Conservation (phyloP, 106 monocot genomes). For the Acorus calamus region DNA sequence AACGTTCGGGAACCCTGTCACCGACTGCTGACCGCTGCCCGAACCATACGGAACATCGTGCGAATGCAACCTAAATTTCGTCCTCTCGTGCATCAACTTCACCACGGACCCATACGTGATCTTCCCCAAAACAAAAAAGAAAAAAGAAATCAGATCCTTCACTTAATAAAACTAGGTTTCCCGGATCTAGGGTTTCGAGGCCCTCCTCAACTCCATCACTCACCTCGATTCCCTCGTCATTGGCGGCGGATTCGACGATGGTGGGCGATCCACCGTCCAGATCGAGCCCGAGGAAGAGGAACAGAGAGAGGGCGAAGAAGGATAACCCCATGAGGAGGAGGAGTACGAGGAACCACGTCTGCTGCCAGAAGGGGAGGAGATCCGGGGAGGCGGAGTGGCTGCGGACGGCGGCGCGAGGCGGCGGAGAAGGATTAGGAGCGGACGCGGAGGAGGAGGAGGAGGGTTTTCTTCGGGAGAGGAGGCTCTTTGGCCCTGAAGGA, state of each 20-base stretch:
- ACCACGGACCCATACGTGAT: conserved; percentile 58
- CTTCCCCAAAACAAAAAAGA: conserved; percentile 18
- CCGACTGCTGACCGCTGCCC: conserved; percentile 85
- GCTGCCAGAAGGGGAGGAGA: conserved; percentile 39
- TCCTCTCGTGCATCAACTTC: conserved; percentile 86
- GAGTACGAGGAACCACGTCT: conserved; percentile 38
- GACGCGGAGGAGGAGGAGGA: conserved; percentile 9
- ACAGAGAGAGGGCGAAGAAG: conserved; percentile 40
- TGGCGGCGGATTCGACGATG: conserved; percentile 13
- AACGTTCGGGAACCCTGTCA: conserved; percentile 66
- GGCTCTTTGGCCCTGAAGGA: conserved; percentile 33
- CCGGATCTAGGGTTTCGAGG: neutral
- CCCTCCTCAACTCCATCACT: neutral
- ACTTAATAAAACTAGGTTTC: no score
- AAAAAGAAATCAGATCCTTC: neutral
- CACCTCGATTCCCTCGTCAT: conserved; percentile 48
- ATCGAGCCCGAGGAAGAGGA: conserved; percentile 44
- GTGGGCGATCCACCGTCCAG: conserved; percentile 33
- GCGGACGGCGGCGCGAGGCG: neutral
- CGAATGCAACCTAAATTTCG: conserved; percentile 70
- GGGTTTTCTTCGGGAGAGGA: conserved; percentile 26
- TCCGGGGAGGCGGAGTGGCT: neutral
- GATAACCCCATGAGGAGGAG: conserved; percentile 49
- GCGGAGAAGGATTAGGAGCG: neutral
- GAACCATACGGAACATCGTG: conserved; percentile 84